Evolutionary conservation across 495 filamentous ascomycete species (phyloP).

Genomic region (Lichenothelia convexa): DNA sequence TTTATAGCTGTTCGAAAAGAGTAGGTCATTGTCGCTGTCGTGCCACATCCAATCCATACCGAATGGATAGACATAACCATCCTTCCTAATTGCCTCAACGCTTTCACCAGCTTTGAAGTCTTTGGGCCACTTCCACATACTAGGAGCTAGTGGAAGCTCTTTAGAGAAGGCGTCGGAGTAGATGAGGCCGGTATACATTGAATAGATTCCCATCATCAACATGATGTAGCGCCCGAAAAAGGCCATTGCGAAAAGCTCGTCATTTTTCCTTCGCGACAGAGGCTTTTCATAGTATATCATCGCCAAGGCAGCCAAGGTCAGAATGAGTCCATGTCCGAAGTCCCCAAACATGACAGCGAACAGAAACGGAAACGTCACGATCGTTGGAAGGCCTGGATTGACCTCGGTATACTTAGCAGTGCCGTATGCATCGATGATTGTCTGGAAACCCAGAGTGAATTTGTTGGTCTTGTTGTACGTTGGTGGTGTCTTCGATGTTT

Average conservation of each 20-base stretch:
- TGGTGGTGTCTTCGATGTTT: constrained; percentile 87
- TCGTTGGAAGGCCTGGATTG: constrained; percentile 86
- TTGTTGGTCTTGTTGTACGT: constrained; percentile 95
- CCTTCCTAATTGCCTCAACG: constrained; percentile 45
- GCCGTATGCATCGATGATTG: constrained; percentile 96
- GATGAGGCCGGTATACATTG: constrained; percentile 88
- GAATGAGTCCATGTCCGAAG: constrained; percentile 76
- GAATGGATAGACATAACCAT: constrained; percentile 74
- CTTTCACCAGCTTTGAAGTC: constrained; percentile 39
- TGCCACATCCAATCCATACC: constrained; percentile 97
- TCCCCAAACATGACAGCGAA: constrained; percentile 99
- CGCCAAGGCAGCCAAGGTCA: constrained; percentile 57
- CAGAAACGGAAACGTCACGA: constrained; percentile 92
- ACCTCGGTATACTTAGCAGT: constrained; percentile 93
- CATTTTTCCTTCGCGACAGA: constrained; percentile 64
- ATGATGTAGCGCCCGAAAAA: constrained; percentile 98
- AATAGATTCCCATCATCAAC: constrained; percentile 93
- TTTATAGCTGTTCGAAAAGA: constrained; percentile 97
- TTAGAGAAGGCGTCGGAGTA: constrained; percentile 98
- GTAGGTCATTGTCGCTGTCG: constrained; percentile 74
- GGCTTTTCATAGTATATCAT: constrained; percentile 95
- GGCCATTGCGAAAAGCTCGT: constrained; percentile 92
- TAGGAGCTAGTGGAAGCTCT: constrained; percentile 68
- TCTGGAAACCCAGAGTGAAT: constrained; percentile 96
- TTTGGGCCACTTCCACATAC: constrained; percentile 72